phyloP scores from a whole-genome alignment of 257 asterid species.

The Sherardia arvensis region DNA sequence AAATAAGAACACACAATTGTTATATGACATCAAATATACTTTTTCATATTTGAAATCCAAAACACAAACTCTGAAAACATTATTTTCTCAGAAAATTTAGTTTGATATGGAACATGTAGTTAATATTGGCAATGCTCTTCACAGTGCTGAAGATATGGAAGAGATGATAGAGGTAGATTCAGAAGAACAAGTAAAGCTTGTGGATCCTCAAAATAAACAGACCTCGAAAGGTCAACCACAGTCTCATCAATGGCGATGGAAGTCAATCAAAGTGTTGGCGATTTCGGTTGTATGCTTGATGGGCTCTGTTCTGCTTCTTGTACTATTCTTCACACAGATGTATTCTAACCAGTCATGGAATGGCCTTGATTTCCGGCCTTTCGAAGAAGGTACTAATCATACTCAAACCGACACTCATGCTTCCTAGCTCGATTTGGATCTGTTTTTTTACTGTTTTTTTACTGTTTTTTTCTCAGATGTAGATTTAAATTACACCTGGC shows the following conservation, averaged over 20 bases:
- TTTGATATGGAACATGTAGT: neutral
- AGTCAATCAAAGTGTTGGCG: constrained; percentile 30
- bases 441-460: neutral
- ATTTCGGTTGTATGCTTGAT: constrained; percentile 29
- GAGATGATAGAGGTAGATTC: neutral
- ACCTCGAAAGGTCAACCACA: neutral
- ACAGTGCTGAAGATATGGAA: neutral
- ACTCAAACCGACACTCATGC: neutral
- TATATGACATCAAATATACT: no score
- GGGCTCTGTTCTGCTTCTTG: constrained; percentile 49
- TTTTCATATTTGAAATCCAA: no score
- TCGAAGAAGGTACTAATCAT: constrained; percentile 31
- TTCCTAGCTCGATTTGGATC: neutral
- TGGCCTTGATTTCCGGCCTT: constrained; percentile 23
- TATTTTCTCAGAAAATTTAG: neutral
- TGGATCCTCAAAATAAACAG: neutral
- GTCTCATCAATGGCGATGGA: neutral
- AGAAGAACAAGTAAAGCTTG: constrained; percentile 4
- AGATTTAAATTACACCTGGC: constrained; percentile 14
- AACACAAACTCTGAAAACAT: constrained; percentile 1
- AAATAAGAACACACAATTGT: no score
- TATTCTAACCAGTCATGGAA: constrained; percentile 42
- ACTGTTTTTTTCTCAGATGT: constrained; percentile 16
- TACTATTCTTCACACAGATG: constrained; percentile 24
- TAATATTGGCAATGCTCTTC: neutral